A percentile compares a stretch with the other conserved stretches of the same genome.
Evolutionary conservation across 202 grass and related monocot species (phyloP).

Genomic region (Elaeis oleifera): DNA sequence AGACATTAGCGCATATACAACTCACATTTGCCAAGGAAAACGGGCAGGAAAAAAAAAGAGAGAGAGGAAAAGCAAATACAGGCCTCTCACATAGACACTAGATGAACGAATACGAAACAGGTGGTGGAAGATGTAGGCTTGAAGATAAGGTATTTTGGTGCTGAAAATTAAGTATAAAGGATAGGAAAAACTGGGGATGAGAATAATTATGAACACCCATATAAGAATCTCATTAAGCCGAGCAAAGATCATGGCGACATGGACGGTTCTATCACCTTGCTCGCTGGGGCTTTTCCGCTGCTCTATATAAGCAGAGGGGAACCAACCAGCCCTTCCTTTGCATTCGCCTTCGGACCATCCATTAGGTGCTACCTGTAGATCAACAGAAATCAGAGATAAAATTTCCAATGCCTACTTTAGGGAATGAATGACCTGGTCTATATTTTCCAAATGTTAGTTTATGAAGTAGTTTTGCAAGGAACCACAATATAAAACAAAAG

Average conservation of each 20-base stretch:
- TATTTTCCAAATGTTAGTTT: too few species aligned
- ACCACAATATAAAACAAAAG: too few species aligned
- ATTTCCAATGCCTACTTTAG: too few species aligned
- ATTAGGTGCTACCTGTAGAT: not conserved
- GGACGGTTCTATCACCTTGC: constrained; percentile 58
- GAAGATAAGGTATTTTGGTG: too few species aligned
- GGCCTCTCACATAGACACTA: constrained; percentile 11
- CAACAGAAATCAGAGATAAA: too few species aligned
- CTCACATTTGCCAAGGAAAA: too few species aligned
- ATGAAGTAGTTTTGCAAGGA: too few species aligned
- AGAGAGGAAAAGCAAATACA: constrained; percentile 10
- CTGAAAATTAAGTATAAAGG: too few species aligned
- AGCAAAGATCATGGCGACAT: constrained; percentile 35
- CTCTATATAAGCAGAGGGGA: constrained; percentile 1
- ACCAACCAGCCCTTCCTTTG: not conserved
- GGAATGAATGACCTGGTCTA: too few species aligned
- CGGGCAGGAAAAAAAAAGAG: not conserved
- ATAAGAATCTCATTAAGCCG: not conserved
- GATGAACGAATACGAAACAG: constrained; percentile 19
- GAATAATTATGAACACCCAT: not conserved
- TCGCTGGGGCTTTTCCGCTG: constrained; percentile 28
- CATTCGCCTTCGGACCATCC: constrained; percentile 2
- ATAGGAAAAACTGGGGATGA: not conserved
- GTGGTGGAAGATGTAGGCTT: constrained; percentile 13
- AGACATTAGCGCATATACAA: too few species aligned